Percentiles rank a stretch among this genome's conserved stretches.
These are phyloP conservation scores for Saururus chinensis DNA, from an alignment of 164 flowering plant species.

Conservation along the genomic window DNA sequence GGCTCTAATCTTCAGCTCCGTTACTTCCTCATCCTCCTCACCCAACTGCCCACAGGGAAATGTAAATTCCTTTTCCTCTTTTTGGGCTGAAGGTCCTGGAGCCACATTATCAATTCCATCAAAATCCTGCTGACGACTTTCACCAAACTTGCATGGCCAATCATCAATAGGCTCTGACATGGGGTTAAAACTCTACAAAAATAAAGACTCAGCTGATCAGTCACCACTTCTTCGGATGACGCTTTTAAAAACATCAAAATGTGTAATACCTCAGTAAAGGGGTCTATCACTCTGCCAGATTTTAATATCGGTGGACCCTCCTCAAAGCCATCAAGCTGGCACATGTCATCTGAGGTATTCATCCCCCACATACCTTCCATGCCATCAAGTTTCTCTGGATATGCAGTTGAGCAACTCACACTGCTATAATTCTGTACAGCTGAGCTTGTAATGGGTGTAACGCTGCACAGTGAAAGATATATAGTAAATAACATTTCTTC, in stretches of 20 bases:
- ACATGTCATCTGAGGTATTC: constrained; percentile 49
- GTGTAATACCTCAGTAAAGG: constrained; percentile 41
- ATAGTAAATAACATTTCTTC: not conserved
- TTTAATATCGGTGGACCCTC: constrained; percentile 20
- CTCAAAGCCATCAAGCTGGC: constrained; percentile 41
- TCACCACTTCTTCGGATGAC: not conserved
- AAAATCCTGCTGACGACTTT: constrained; percentile 23
- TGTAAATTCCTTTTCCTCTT: constrained; percentile 29
- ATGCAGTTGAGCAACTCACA: constrained; percentile 41
- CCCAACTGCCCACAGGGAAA: constrained; percentile 34
- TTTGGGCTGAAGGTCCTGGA: constrained; percentile 12
- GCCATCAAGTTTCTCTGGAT: constrained; percentile 31
- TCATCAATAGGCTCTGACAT: constrained; percentile 56
- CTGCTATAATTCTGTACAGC: constrained; percentile 7
- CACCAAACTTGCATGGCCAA: constrained; percentile 50
- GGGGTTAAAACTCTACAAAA: constrained; percentile 52
- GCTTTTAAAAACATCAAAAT: not conserved
- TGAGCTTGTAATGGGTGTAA: not conserved
- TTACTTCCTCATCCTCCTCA: constrained; percentile 70
- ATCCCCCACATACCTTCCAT: constrained; percentile 24
- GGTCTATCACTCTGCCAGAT: constrained; percentile 16
- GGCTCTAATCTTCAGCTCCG: constrained; percentile 57
- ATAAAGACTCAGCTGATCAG: constrained; percentile 1
- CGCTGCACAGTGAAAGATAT: not conserved
- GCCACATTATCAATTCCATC: constrained; percentile 15